Conservation (phyloP, 2,329 filamentous ascomycete species). For the Cytospora piceicola region DNA sequence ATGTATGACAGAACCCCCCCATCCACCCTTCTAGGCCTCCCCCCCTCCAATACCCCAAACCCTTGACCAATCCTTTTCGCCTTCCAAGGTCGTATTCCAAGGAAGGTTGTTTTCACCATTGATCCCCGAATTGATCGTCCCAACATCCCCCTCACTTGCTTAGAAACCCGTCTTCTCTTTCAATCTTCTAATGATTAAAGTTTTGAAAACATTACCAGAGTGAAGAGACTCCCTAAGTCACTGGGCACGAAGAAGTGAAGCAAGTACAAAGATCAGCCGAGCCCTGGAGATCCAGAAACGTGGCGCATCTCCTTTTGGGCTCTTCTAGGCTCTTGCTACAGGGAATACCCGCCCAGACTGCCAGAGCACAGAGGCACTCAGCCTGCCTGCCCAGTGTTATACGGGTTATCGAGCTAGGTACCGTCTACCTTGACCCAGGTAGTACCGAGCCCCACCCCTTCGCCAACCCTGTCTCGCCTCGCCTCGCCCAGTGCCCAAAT, state of each 20-base stretch:
- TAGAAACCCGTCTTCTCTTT: neutral
- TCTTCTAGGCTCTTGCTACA: conserved; percentile 1
- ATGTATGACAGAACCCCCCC: neutral
- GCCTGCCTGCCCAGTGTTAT: neutral
- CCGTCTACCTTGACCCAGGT: neutral
- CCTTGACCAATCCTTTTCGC: conserved; percentile 1
- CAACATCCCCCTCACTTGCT: conserved; percentile 1
- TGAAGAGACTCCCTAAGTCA: neutral
- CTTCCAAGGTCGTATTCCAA: neutral
- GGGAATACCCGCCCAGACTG: neutral
- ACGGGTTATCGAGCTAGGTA: neutral
- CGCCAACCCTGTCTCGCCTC: conserved; percentile 2
- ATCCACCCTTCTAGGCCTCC: too few relatives aligned
- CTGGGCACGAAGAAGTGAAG: neutral
- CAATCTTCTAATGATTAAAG: neutral
- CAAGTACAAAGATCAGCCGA: neutral
- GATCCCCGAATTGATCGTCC: neutral
- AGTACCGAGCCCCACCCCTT: conserved; percentile 1
- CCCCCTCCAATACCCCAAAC: neutral
- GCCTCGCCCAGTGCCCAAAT: neutral
- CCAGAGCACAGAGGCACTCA: neutral
- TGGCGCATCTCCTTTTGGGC: conserved; percentile 4
- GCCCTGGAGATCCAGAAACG: neutral
- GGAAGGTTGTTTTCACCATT: neutral
- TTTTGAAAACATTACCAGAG: neutral